Evolutionary conservation across 2,329 filamentous ascomycete genomes (phyloP).

Genomic region (Cryphonectria parasitica): DNA sequence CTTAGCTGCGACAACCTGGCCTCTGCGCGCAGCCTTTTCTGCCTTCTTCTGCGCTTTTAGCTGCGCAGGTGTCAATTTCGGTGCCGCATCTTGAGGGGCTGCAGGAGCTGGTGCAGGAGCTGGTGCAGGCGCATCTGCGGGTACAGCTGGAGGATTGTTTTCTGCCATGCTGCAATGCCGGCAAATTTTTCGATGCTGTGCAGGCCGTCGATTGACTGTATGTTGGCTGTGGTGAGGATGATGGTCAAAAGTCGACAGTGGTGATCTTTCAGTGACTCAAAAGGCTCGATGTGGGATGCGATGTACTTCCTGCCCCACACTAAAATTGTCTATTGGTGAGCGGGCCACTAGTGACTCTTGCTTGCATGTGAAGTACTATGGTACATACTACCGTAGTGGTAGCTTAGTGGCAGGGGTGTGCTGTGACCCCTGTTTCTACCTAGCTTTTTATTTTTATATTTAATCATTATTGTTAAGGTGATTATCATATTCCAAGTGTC

Average conservation of each 20-base stretch:
- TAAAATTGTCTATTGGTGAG: conserved; percentile 10
- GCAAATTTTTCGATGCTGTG: not conserved
- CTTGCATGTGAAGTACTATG: conserved; percentile 16
- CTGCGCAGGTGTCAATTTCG: conserved; percentile 74
- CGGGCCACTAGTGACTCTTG: not conserved
- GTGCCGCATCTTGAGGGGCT: conserved; percentile 37
- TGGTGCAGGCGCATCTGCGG: conserved; percentile 25
- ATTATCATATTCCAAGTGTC: not conserved
- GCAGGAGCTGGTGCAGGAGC: conserved; percentile 21
- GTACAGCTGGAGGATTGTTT: conserved; percentile 24
- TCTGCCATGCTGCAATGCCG: conserved; percentile 17
- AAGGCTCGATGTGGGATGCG: conserved; percentile 14
- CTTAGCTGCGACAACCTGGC: conserved; percentile 66
- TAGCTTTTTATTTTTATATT: no score
- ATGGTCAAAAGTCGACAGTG: conserved; percentile 1
- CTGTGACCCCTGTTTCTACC: conserved; percentile 20
- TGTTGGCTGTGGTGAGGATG: not conserved
- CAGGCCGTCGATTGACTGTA: not conserved
- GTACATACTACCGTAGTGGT: not conserved
- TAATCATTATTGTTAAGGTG: no score
- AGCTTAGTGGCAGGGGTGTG: not conserved
- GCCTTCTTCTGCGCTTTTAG: conserved; percentile 88
- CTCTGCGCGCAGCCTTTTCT: conserved; percentile 86
- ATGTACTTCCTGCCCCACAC: conserved; percentile 25
- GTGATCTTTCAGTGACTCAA: conserved; percentile 26